phyloP scores from a whole-genome alignment of 345 rosid species.

The Populus simonii region DNA sequence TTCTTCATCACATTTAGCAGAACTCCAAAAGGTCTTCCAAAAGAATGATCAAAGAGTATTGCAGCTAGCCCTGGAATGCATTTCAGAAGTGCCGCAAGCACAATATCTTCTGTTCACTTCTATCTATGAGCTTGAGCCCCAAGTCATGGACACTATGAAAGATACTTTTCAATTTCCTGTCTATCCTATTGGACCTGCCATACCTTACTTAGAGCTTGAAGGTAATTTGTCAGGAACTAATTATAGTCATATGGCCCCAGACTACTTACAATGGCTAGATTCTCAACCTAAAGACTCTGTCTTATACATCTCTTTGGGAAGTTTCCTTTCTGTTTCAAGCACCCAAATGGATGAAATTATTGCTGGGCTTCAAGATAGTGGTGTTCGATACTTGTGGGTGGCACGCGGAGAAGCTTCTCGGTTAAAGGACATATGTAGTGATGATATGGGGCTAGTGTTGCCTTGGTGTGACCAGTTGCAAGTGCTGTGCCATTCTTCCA shows the following conservation, averaged over 20 bases:
- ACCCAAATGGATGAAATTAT: constrained; percentile 43
- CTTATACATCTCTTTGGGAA: constrained; percentile 42
- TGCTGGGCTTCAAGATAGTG: constrained; percentile 29
- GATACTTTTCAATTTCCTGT: constrained; percentile 23
- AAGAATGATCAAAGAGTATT: constrained; percentile 22
- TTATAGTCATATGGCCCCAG: too few relatives aligned
- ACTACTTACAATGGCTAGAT: constrained; percentile 39
- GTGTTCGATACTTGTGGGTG: constrained; percentile 42
- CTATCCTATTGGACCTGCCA: constrained; percentile 39
- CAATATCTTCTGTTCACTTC: constrained; percentile 54
- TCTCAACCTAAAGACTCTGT: constrained; percentile 37
- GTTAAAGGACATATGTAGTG: neutral
- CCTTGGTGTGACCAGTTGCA: constrained; percentile 60
- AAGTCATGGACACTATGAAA: constrained; percentile 29
- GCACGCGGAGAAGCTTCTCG: constrained; percentile 33
- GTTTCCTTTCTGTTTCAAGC: constrained; percentile 33
- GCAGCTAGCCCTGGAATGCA: constrained; percentile 35
- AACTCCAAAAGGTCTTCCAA: constrained; percentile 31
- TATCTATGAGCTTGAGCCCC: constrained; percentile 46
- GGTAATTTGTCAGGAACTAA: too few relatives aligned
- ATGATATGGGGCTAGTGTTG: constrained; percentile 16
- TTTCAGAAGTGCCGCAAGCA: constrained; percentile 41
- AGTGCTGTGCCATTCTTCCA: constrained; percentile 46
- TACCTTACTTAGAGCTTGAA: constrained; percentile 27
- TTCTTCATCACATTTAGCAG: constrained; percentile 29